Evolutionary conservation across 192 early-diverging fungal genomes (phyloP).

Genomic region (Helicostylum pulchrum): DNA sequence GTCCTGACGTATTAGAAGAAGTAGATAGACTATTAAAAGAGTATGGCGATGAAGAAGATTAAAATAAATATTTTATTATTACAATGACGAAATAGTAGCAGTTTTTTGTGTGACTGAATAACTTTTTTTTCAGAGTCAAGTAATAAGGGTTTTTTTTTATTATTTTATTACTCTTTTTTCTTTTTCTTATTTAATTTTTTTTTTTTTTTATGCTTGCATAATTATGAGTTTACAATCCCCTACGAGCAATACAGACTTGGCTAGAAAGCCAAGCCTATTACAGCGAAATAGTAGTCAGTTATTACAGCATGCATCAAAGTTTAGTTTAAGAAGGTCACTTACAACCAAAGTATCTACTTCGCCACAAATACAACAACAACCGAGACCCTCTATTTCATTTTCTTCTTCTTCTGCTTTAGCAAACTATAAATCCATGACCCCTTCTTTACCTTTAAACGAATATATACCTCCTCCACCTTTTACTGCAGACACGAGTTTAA

Average conservation of each 20-base stretch:
- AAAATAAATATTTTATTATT: not conserved
- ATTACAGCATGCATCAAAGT: conserved; percentile 65
- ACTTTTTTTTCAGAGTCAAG: not conserved
- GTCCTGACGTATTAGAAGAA: conserved; percentile 41
- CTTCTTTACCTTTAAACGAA: too few relatives aligned
- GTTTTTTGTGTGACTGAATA: not conserved
- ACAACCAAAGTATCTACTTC: not conserved
- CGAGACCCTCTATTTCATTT: not conserved
- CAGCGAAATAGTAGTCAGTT: conserved; percentile 53
- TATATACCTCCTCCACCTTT: too few relatives aligned
- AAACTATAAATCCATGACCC: too few relatives aligned
- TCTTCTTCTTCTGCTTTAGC: too few relatives aligned
- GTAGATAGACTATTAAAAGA: conserved; percentile 42
- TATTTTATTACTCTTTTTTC: too few relatives aligned
- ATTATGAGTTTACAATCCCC: not conserved
- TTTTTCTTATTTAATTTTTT: not conserved
- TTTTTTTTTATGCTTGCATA: not conserved
- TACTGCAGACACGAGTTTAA: too few relatives aligned
- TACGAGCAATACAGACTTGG: not conserved
- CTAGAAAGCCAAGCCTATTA: not conserved
- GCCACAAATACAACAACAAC: not conserved
- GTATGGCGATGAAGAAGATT: conserved; percentile 24
- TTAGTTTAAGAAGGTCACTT: not conserved
- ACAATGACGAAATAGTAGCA: not conserved
- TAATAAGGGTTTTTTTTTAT: too few relatives aligned